phyloP scores from a whole-genome alignment of 768 basidiomycete genomes.

The Steccherinum ochraceum region DNA sequence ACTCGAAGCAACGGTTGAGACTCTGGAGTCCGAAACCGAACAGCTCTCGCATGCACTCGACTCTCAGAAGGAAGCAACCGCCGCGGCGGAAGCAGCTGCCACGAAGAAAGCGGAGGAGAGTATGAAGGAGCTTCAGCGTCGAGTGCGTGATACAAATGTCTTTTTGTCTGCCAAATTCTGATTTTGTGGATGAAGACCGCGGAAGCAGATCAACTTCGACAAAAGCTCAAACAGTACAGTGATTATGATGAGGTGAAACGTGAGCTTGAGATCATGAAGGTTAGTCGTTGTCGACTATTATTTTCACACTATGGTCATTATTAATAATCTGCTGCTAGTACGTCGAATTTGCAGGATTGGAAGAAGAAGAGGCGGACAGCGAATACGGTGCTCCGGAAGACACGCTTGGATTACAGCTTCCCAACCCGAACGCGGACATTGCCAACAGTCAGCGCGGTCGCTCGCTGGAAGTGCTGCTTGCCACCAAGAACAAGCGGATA shows the following conservation, averaged over 20 bases:
- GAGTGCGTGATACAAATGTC: slow-evolving; percentile 34
- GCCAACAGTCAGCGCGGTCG: slow-evolving; percentile 69
- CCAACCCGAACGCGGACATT: slow-evolving; percentile 79
- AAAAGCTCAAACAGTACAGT: slow-evolving; percentile 60
- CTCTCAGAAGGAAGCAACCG: slow-evolving; percentile 44
- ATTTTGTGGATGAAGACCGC: slow-evolving; percentile 29
- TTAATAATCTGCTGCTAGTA: slow-evolving; percentile 46
- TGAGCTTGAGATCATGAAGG: slow-evolving; percentile 98
- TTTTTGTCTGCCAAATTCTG: no score
- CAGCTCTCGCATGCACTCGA: slow-evolving; percentile 63
- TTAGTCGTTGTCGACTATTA: slow-evolving; percentile 24
- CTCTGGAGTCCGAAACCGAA: slow-evolving; percentile 72
- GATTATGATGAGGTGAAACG: slow-evolving; percentile 99
- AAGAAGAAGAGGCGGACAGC: slow-evolving; percentile 52
- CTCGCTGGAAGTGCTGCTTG: slow-evolving; percentile 86
- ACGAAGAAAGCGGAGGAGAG: slow-evolving; percentile 56
- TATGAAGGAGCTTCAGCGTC: slow-evolving; percentile 51
- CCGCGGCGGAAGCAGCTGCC: slow-evolving; percentile 39
- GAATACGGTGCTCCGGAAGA: slow-evolving; percentile 24
- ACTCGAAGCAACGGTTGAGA: slow-evolving; percentile 67
- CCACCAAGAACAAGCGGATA: slow-evolving; percentile 89
- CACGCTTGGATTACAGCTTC: slow-evolving; percentile 59
- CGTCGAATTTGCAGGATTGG: slow-evolving; percentile 91
- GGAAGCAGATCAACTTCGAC: slow-evolving; percentile 66
- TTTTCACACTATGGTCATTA: not conserved